Evolutionary conservation across 768 basidiomycete species (phyloP).

Genomic region (Termitomyces sp.): DNA sequence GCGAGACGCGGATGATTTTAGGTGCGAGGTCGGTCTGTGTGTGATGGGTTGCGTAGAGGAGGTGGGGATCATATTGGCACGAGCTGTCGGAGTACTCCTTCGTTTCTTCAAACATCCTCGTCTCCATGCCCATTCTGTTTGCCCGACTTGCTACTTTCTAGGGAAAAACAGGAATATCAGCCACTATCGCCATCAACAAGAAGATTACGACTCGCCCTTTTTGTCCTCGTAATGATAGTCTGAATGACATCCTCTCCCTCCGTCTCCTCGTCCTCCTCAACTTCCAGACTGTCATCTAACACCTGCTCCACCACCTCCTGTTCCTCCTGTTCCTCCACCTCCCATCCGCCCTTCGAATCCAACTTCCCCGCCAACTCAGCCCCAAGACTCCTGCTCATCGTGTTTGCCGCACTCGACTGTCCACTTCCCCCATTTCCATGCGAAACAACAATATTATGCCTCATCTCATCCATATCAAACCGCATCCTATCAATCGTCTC

Average conservation of each 20-base stretch:
- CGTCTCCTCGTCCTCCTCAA: constrained; percentile 47
- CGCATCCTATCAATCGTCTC: constrained; percentile 96
- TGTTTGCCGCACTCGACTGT: constrained; percentile 47
- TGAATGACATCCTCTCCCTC: constrained; percentile 78
- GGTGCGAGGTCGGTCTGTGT: constrained; percentile 66
- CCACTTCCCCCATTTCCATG: constrained; percentile 40
- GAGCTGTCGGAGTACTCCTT: constrained; percentile 77
- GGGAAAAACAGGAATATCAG: constrained; percentile 9
- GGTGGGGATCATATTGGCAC: constrained; percentile 64
- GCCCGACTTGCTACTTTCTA: constrained; percentile 70
- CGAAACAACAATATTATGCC: constrained; percentile 41
- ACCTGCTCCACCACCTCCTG: constrained; percentile 34
- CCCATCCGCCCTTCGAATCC: constrained; percentile 36
- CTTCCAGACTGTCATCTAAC: constrained; percentile 29
- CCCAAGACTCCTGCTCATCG: constrained; percentile 71
- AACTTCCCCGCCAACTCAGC: constrained; percentile 68
- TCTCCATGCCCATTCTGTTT: constrained; percentile 41
- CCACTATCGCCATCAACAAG: constrained; percentile 9
- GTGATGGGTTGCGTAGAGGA: constrained; percentile 42
- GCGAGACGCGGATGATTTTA: constrained; percentile 41
- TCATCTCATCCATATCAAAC: constrained; percentile 92
- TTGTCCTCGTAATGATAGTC: constrained; percentile 86
- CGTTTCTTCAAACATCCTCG: constrained; percentile 51
- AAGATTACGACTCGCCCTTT: constrained; percentile 45
- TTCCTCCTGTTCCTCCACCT: constrained; percentile 36